Evolutionary conservation across 1,139 yeast genomes (phyloP).

Genomic region (Protomyces lactucae-debilis): DNA sequence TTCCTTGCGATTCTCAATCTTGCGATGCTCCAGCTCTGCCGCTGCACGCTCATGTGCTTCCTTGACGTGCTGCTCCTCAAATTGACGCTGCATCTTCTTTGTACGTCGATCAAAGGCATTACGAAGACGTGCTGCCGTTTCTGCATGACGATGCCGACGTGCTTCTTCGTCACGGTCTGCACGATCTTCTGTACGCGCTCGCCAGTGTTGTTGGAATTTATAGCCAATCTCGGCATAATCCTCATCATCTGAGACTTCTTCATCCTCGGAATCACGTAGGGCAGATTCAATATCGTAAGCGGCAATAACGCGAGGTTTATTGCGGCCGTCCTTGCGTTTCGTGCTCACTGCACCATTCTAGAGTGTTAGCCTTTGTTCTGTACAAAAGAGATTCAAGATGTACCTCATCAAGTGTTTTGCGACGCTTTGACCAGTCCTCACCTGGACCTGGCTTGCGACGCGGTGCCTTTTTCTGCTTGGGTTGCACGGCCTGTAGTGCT

Average conservation of each 20-base stretch:
- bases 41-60: constrained; percentile 13
- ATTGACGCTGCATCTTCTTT: constrained; percentile 2
- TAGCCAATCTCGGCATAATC: neutral
- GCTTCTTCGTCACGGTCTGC: constrained; percentile 1
- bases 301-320: neutral
- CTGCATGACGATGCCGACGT: neutral
- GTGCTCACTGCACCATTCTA: neutral
- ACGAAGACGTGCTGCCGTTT: neutral
- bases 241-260: constrained; percentile 14
- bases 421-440: neutral
- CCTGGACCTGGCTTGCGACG: neutral
- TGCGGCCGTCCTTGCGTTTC: constrained; percentile 2
- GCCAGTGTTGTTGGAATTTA: constrained; percentile 8
- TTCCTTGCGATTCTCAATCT: constrained; percentile 6
- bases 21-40: constrained; percentile 2
- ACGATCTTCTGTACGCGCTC: neutral
- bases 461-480: neutral
- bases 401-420: neutral
- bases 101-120: constrained; percentile 10
- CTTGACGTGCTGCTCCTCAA: constrained; percentile 1
- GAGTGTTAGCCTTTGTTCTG: neutral
- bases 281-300: constrained; percentile 1
- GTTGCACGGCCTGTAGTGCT: neutral
- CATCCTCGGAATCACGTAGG: neutral
- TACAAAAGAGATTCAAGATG: neutral